Evolutionary conservation across 2,329 filamentous ascomycete species (phyloP), one percentile per base, ranked within the genome.

Genomic region (Periglandula ipomoeae): DNA sequence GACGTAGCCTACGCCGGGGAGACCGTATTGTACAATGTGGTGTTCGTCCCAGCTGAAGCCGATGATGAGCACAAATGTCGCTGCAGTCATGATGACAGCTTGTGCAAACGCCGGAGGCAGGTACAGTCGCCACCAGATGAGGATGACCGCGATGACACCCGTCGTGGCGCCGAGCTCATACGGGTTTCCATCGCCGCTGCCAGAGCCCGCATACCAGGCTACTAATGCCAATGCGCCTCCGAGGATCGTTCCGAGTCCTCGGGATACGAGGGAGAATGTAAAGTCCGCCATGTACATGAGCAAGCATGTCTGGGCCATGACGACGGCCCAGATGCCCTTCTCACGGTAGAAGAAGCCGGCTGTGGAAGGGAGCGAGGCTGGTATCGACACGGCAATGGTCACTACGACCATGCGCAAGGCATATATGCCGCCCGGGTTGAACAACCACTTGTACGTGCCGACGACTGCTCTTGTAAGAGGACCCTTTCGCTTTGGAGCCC

Each of bases 221-320:
- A 70, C 58, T 55, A 76, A 60, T 0, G 70, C 74, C 7, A 75
- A 44, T 0, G 71, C 55, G 13, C 74, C 74, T 0, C 74, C 74
- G 9, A 72, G 50, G 0, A 77, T 51, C 0, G 73, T 75, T 5
- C 70, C 74, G 1, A 67, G 46, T 0, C 59, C 55, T 20, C 74
- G 64, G 1, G 65, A 59, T 0, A 74, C 39, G 5, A 76, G 52
- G 0, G 70, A 72, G 44, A 72, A 71, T 0, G 66, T 68, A 37
- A 77, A 76, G 46, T 78, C 74, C 0, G 72, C 68, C 63, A 75
- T 68, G 53, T 76, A 77, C 9, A 71, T 61, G 1, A 76, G 61
- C 2, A 77, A 52, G 1, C 64, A 66, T 0, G 70, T 72, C 53
- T 77, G 74, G 0, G 66, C 73, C 58, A 72, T 77, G 38, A 78